Base-by-base conservation (phyloP, 2,329 filamentous ascomycete genomes). In the Thyridium curvatum region DNA sequence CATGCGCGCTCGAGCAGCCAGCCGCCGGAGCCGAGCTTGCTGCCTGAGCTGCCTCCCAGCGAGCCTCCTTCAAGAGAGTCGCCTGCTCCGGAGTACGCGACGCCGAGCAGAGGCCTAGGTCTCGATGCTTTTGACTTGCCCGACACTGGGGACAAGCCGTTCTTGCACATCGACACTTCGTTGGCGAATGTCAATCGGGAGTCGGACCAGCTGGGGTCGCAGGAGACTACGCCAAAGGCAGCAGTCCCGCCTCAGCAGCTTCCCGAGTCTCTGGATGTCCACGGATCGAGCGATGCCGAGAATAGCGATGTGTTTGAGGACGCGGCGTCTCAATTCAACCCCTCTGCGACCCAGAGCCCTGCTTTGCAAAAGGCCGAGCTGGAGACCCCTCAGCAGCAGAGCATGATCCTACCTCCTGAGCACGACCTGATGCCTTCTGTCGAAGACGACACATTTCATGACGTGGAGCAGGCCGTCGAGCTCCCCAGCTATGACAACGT, bases 161-260 rank as follows among this genome's bases (percentile, higher is more conserved):
- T 39, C 26, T 58, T 73, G 18, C 58, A 57, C 6, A 60, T 72
- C 40, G 60, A 71, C 37, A 73, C 69, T 12, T 43, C 52, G 16
- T 16, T 56, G 17, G 43, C 51, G 10, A 47, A 59, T 13, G 39
- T 58, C 15, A 47, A 52, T 2, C 54, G 61, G 4, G 52, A 56
- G 9, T 52, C 62, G 8, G 74, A 80, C 36, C 53, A 72, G 18
- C 61, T 79, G 8, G 81, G 70, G 33, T 86, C 82, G 6, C 67
- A 79, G 46, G 77, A 86, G 52, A 72, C 74, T 1, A 89, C 84
- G 2, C 84, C 85, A 2, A 85, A 78, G 44, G 81, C 81, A 4
- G 70, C 68, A 14, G 58, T 65, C 9, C 73, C 72, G 37, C 55
- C 61, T n/a, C n/a, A n/a, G 12, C 40, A 59, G 34, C 51, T 50